Conservation (phyloP, 176 grass and related monocot genomes). For the Poa annua region DNA sequence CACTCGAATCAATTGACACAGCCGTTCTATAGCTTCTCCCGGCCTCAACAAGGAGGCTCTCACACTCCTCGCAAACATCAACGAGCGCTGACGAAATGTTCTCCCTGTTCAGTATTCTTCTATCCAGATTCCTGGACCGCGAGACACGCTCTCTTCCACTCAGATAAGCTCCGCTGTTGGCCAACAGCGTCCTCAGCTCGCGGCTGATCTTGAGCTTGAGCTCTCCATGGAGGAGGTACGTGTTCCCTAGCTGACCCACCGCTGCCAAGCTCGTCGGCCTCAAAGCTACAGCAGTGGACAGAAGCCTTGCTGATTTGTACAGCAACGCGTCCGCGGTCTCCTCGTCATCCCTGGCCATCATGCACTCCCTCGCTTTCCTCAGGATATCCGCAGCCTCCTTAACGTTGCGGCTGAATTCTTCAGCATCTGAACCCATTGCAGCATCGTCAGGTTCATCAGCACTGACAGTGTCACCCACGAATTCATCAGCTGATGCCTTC, state of each 20-base stretch:
- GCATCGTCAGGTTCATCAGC: slow-evolving; percentile 7
- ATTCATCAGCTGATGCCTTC: slow-evolving; percentile 9
- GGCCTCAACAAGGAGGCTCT: slow-evolving; percentile 78
- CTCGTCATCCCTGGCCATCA: slow-evolving; percentile 64
- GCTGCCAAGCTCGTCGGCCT: slow-evolving; percentile 72
- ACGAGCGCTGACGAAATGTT: slow-evolving; percentile 58
- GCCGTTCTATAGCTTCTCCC: slow-evolving; percentile 84
- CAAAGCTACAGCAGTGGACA: slow-evolving; percentile 69
- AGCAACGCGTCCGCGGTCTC: slow-evolving; percentile 62
- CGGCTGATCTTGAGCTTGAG: slow-evolving; percentile 94
- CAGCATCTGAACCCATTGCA: slow-evolving; percentile 39
- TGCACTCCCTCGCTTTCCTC: slow-evolving; percentile 62
- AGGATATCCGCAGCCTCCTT: slow-evolving; percentile 67
- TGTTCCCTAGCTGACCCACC: slow-evolving; percentile 89
- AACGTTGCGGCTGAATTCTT: slow-evolving; percentile 67
- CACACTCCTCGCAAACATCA: slow-evolving; percentile 86
- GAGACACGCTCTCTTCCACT: slow-evolving; percentile 39
- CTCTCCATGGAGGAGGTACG: slow-evolving; percentile 88
- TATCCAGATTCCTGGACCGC: slow-evolving; percentile 60
- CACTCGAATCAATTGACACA: slow-evolving; percentile 69
- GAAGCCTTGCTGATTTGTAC: slow-evolving; percentile 75
- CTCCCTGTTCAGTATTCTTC: slow-evolving; percentile 54
- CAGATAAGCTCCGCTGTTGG: slow-evolving; percentile 41
- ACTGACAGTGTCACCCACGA: background rate
- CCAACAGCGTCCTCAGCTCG: slow-evolving; percentile 78